Conservation (phyloP, 176 grass and related monocot genomes). For the Poa pratensis region DNA sequence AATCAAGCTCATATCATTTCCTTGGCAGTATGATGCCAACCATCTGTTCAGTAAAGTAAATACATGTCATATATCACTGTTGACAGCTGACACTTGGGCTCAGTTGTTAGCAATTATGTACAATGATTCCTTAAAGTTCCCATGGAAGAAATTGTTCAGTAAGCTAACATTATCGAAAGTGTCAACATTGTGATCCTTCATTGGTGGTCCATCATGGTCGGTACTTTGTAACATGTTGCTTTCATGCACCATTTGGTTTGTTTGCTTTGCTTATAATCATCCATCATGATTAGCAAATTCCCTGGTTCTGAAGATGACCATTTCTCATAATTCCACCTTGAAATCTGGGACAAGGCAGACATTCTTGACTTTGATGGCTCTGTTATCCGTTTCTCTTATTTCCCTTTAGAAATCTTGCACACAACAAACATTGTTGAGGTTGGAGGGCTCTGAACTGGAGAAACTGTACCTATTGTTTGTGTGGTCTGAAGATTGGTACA, state of each 20-base stretch:
- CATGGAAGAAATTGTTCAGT: not conserved
- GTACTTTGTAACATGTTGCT: conserved; percentile 1
- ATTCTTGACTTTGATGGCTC: too few relatives aligned
- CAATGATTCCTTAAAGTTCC: not conserved
- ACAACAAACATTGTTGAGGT: not conserved
- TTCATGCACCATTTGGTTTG: conserved; percentile 29
- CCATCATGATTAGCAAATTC: not conserved
- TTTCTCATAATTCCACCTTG: not conserved
- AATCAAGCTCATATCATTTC: not conserved
- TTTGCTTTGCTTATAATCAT: conserved; percentile 19
- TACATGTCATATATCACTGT: not conserved
- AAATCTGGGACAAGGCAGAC: not conserved
- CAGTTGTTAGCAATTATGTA: not conserved
- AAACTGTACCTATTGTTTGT: not conserved
- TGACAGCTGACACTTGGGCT: not conserved
- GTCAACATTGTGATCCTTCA: conserved; percentile 10
- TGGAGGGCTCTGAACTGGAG: not conserved
- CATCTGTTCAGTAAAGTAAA: not conserved
- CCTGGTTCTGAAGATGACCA: not conserved
- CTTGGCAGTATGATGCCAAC: not conserved
- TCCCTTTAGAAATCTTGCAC: not conserved
- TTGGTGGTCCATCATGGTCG: conserved; percentile 10
- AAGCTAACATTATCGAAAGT: conserved; percentile 12
- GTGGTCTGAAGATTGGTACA: conserved; percentile 21
- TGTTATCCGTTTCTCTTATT: not conserved